Evolutionary conservation across 108 stramenopile genomes (phyloP).

Genomic region (Pseudonitzschia multistriata): DNA sequence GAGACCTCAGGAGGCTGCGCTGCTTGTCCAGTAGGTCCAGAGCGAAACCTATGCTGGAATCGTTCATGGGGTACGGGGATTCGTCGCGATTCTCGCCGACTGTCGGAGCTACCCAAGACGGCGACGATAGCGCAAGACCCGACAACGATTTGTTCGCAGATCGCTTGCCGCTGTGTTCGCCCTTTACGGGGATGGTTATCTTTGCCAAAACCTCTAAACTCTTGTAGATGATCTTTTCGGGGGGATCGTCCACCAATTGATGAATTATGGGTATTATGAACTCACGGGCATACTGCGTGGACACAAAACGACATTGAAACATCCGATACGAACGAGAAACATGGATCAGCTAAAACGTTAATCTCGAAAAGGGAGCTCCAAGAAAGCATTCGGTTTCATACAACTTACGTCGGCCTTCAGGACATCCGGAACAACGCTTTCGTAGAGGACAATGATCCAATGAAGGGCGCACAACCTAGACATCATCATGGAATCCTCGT

Average conservation of each 20-base stretch:
- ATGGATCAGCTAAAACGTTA: neutral
- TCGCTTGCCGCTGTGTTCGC: conserved; percentile 34
- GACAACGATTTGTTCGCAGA: conserved; percentile 21
- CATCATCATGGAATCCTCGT: conserved; percentile 59
- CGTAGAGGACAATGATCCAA: conserved; percentile 84
- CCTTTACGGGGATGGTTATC: conserved; percentile 72
- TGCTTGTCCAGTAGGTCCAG: conserved; percentile 59
- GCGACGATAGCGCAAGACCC: conserved; percentile 3
- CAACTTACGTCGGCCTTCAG: conserved; percentile 79
- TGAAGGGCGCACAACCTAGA: conserved; percentile 82
- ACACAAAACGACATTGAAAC: neutral
- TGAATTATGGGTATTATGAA: conserved; percentile 82
- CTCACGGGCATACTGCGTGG: conserved; percentile 71
- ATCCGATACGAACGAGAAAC: neutral
- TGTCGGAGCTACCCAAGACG: neutral
- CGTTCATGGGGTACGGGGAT: conserved; percentile 48
- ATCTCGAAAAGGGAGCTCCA: neutral
- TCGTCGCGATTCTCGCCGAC: conserved; percentile 9
- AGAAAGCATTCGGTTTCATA: neutral
- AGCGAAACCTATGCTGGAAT: conserved; percentile 62
- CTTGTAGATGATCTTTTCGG: conserved; percentile 74
- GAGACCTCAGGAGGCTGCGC: conserved; percentile 48
- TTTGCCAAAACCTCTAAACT: conserved; percentile 84
- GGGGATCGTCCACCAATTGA: conserved; percentile 79
- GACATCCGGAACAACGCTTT: conserved; percentile 77